Evolutionary conservation across 2,329 filamentous ascomycete species (phyloP).

Genomic region (Huntiella moniliformis): DNA sequence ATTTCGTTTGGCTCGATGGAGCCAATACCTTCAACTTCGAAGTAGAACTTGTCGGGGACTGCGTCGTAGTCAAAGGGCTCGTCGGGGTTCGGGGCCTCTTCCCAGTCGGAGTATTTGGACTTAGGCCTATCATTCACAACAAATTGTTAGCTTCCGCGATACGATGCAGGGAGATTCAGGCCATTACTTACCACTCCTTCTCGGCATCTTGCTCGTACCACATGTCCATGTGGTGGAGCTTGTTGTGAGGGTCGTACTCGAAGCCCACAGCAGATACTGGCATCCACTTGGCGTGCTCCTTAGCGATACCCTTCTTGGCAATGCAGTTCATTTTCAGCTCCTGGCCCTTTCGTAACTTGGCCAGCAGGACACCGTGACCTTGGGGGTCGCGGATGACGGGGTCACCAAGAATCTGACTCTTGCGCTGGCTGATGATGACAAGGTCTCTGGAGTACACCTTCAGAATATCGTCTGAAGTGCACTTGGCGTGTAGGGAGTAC

Average conservation of each 20-base stretch:
- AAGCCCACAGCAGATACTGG: conserved; percentile 85
- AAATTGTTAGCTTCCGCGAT: neutral
- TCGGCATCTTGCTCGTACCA: conserved; percentile 77
- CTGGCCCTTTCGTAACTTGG: conserved; percentile 77
- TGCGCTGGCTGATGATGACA: conserved; percentile 48
- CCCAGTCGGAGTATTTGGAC: conserved; percentile 61
- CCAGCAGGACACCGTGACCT: conserved; percentile 65
- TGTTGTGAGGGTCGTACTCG: conserved; percentile 97
- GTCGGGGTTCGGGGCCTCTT: conserved; percentile 61
- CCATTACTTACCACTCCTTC: conserved; percentile 56
- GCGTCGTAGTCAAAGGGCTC: conserved; percentile 85
- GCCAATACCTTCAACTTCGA: conserved; percentile 79
- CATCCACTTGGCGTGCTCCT: conserved; percentile 97
- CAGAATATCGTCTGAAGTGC: conserved; percentile 73
- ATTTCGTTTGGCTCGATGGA: conserved; percentile 79
- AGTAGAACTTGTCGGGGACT: conserved; percentile 70
- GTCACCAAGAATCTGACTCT: conserved; percentile 56
- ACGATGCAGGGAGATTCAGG: neutral
- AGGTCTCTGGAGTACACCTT: conserved; percentile 86
- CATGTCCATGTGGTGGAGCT: conserved; percentile 74
- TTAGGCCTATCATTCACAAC: conserved; percentile 43
- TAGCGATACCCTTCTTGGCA: conserved; percentile 95
- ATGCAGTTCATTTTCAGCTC: conserved; percentile 81
- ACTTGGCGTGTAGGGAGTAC: conserved; percentile 68
- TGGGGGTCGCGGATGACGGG: conserved; percentile 74